Evolutionary conservation across 768 basidiomycete genomes (phyloP).

Genomic region (Gloeostereum incarnatum): DNA sequence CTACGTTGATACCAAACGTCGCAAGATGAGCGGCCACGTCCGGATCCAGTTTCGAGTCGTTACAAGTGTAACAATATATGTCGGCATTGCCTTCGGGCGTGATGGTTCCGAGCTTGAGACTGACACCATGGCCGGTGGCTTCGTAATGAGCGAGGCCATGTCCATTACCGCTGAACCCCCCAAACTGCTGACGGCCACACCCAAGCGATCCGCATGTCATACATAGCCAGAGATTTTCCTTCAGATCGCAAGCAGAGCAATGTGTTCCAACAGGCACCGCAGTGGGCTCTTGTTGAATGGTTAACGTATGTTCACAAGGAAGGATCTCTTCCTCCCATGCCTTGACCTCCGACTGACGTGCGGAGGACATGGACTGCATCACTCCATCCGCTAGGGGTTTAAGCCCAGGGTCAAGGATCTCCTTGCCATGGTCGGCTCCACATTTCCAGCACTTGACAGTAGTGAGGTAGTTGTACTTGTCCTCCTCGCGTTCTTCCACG

Average conservation of each 20-base stretch:
- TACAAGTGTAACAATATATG: constrained; percentile 88
- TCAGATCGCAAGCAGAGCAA: constrained; percentile 77
- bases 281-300: constrained; percentile 30
- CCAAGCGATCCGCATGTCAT: constrained; percentile 84
- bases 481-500: constrained; percentile 76
- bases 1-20: constrained; percentile 82
- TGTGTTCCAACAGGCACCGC: constrained; percentile 63
- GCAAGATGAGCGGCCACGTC: constrained; percentile 65
- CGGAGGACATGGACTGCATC: constrained; percentile 78
- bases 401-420: constrained; percentile 20
- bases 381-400: constrained; percentile 53
- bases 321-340: constrained; percentile 96
- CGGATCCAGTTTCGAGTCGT: constrained; percentile 76
- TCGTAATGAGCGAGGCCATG: constrained; percentile 80
- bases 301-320: constrained; percentile 73
- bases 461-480: constrained; percentile 68
- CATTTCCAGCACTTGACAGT: constrained; percentile 73
- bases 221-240: constrained; percentile 93
- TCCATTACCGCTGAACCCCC: constrained; percentile 77
- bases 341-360: constrained; percentile 89
- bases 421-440: constrained; percentile 37
- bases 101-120: constrained; percentile 94
- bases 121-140: constrained; percentile 64
- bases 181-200: constrained; percentile 82
- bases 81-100: constrained; percentile 88